Evolutionary conservation across 768 basidiomycete genomes (phyloP), one percentile per base, ranked within the genome.

Genomic region (Tricholoma saponaceum): DNA sequence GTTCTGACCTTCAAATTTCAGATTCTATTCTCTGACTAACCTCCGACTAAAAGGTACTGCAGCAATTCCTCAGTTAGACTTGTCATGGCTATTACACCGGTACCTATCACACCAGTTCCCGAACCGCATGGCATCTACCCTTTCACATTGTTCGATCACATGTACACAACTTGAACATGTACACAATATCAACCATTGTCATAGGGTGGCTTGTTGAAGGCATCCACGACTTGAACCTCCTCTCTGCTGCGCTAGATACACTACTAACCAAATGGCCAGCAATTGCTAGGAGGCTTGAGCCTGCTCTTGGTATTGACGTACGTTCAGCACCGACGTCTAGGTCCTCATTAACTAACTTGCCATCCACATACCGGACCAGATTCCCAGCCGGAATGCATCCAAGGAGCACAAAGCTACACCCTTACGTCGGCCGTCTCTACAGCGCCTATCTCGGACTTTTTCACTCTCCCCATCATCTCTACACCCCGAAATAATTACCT

Each of bases 181-280:
- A 76, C 54, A 74, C 77, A 57, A 64, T 60, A 51, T 74, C 74
- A 2, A 70, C 70, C 1, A 75, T 77, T 56, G 62, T 75, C n/a
- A 77, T 75, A n/a, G 77, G 74, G n/a, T 79, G 77, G 77, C 68
- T 79, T 13, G 70, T 79, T 1, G 69, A 76, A 61, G 77, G 77
- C 5, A 66, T 60, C 18, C 67, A 77, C 47, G 72, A 78, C 61
- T 60, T 62, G n/a, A 55, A 66, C 26, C 68, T 67, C 39, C 58
- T 78, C 20, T 59, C 59, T 3, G 43, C 50, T 22, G 75, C 75
- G 7, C 63, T 78, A 52, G 54, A 60, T 5, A 64, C 67, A 7
- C 56, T 76, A 20, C 74, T 70, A 9, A 56, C 60, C 25, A 74
- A 71, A 60, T 74, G 73, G 73, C 69, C 70, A 23, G 54, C 69